Evolutionary conservation across 805 yeast species (phyloP).

Genomic region (Candida ascalaphidarum): DNA sequence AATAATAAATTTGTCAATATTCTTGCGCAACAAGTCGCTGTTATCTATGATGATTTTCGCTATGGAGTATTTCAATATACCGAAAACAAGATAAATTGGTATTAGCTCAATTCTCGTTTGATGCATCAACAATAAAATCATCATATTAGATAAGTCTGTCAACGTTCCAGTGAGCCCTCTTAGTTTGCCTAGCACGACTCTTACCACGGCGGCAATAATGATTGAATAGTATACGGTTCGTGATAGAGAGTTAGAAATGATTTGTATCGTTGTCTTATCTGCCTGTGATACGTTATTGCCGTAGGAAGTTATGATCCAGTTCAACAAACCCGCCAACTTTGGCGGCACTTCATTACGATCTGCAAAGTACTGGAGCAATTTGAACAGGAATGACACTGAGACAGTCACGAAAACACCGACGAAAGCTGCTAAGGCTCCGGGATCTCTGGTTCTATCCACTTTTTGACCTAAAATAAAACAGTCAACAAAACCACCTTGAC

Average conservation of each 20-base stretch:
- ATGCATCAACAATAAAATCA: conserved; percentile 37
- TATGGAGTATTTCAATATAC: conserved; percentile 13
- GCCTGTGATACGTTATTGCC: conserved; percentile 14
- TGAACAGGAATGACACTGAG: conserved; percentile 43
- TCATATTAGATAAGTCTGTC: conserved; percentile 25
- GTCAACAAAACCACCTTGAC: conserved; percentile 17
- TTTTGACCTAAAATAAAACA: conserved; percentile 7
- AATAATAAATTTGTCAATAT: conserved; percentile 12
- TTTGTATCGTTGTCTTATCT: conserved; percentile 13
- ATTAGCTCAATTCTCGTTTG: conserved; percentile 49
- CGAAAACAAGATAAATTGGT: conserved; percentile 42
- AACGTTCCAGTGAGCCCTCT: conserved; percentile 17
- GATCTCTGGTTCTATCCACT: conserved; percentile 6
- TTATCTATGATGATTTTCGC: conserved; percentile 6
- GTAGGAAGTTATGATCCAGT: conserved; percentile 21
- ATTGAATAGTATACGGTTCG: conserved; percentile 16
- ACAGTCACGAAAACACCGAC: conserved; percentile 38
- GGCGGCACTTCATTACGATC: conserved; percentile 49
- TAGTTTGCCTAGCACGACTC: conserved; percentile 18
- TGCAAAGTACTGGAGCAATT: conserved; percentile 41
- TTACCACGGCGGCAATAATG: too few species aligned
- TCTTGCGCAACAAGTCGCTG: conserved; percentile 1
- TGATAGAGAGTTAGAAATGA: conserved; percentile 16
- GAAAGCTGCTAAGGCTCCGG: conserved; percentile 31
- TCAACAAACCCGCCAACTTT: conserved; percentile 15